Percentiles rank a stretch among this genome's conserved stretches.
phyloP scores from a whole-genome alignment of 2,329 filamentous ascomycete genomes.

The Lachnellula hyalina region DNA sequence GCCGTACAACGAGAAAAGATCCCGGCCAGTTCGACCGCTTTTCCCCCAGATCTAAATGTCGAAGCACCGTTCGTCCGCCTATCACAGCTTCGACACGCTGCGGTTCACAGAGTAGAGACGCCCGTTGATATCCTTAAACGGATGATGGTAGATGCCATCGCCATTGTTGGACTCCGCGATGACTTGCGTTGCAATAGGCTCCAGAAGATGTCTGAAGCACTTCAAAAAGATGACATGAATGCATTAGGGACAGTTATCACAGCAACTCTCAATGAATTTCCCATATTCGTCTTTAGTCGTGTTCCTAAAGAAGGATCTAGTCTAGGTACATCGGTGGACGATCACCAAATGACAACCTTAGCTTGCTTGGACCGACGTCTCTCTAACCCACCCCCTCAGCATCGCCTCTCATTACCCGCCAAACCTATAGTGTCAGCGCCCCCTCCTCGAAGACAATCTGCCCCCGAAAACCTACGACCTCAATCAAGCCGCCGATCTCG shows the following conservation, averaged over 20 bases:
- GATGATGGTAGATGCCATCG: slow-evolving; percentile 5
- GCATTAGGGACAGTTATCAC: background rate
- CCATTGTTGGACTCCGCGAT: background rate
- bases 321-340: background rate
- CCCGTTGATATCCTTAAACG: background rate
- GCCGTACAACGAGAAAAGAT: background rate
- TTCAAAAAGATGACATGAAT: background rate
- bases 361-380: background rate
- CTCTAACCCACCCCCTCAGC: background rate
- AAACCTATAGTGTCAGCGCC: background rate
- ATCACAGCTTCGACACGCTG: slow-evolving; percentile 2
- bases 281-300: background rate
- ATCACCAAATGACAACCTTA: background rate
- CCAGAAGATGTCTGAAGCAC: background rate
- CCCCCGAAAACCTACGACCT: background rate
- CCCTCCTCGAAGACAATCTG: background rate
- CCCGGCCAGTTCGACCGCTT: background rate
- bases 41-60: background rate
- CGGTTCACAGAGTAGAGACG: slow-evolving; percentile 1
- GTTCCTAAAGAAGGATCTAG: background rate
- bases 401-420: background rate
- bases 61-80: background rate
- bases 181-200: slow-evolving; percentile 2
- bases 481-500: background rate
- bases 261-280: background rate